Evolutionary conservation across 164 flowering plant species (phyloP).

Genomic region (Chloranthus sessilifolius): DNA sequence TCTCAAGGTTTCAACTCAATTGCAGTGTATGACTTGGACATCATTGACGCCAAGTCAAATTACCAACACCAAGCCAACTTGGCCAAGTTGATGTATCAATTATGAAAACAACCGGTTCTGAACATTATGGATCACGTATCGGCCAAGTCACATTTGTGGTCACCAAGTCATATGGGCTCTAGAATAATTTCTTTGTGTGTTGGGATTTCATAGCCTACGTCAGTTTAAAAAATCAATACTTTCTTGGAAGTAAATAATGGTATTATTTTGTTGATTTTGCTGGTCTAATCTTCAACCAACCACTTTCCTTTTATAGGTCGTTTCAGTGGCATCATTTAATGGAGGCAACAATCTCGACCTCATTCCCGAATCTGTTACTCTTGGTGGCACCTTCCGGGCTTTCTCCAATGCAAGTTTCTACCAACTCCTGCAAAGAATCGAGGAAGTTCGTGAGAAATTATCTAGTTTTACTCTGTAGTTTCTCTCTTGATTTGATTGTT

Average conservation of each 20-base stretch:
- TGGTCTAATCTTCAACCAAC: background rate
- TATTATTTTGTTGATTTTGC: background rate
- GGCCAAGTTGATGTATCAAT: too few species aligned
- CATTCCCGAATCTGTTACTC: conserved; percentile 43
- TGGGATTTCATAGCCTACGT: background rate
- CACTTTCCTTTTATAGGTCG: conserved; percentile 47
- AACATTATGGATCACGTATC: too few species aligned
- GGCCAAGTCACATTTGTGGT: too few species aligned
- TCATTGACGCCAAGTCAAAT: too few species aligned
- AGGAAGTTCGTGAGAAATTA: conserved; percentile 41
- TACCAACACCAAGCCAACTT: too few species aligned
- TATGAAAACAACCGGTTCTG: too few species aligned
- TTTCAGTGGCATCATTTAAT: conserved; percentile 67
- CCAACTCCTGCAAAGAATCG: conserved; percentile 48
- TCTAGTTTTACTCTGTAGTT: background rate
- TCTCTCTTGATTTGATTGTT: too few species aligned
- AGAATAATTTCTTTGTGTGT: too few species aligned
- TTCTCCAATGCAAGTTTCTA: conserved; percentile 65
- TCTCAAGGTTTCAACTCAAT: too few species aligned
- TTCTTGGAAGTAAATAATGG: background rate
- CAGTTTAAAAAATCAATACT: background rate
- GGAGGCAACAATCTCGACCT: conserved; percentile 45
- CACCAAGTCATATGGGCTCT: too few species aligned
- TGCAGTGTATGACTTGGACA: too few species aligned
- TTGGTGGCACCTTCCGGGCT: conserved; percentile 89